phyloP scores from a whole-genome alignment of 208 protist genomes.

The Acanthamoeba triangularis region DNA sequence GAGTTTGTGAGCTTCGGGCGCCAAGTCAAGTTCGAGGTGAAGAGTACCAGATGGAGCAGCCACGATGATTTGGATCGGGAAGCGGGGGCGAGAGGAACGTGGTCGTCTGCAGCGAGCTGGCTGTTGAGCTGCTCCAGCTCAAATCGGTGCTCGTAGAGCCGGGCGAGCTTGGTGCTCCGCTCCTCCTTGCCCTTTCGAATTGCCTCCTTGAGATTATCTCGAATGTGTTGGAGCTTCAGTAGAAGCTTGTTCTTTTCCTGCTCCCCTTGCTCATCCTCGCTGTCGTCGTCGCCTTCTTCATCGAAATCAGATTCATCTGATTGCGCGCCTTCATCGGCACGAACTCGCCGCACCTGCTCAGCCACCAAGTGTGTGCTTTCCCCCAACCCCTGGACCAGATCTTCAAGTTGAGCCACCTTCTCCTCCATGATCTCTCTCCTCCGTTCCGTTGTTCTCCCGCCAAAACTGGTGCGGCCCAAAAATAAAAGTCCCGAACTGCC shows the following conservation, averaged over 20 bases:
- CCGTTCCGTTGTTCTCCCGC: not conserved
- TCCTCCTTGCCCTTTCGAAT: slow-evolving; percentile 11
- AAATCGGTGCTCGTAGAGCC: not conserved
- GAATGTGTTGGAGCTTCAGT: not conserved
- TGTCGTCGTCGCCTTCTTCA: not conserved
- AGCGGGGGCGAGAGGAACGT: not conserved
- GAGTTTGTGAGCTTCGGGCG: not conserved
- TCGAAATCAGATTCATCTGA: not conserved
- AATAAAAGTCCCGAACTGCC: too few relatives aligned
- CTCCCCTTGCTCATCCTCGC: not conserved
- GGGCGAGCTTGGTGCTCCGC: not conserved
- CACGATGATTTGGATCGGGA: not conserved
- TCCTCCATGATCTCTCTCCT: not conserved
- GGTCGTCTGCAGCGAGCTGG: not conserved
- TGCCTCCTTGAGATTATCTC: not conserved
- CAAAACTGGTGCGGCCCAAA: not conserved
- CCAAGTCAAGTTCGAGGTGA: not conserved
- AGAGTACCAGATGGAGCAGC: not conserved
- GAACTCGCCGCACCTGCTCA: not conserved
- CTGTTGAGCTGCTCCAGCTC: slow-evolving; percentile 30
- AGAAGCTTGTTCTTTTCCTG: not conserved
- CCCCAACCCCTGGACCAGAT: not conserved
- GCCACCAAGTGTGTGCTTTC: not conserved
- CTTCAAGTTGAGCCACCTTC: not conserved
- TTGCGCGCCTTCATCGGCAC: not conserved